Evolutionary conservation across 1,284 basidiomycete species (phyloP), one percentile per base, ranked within the genome.

Genomic region (Moesziomyces globuligerus): DNA sequence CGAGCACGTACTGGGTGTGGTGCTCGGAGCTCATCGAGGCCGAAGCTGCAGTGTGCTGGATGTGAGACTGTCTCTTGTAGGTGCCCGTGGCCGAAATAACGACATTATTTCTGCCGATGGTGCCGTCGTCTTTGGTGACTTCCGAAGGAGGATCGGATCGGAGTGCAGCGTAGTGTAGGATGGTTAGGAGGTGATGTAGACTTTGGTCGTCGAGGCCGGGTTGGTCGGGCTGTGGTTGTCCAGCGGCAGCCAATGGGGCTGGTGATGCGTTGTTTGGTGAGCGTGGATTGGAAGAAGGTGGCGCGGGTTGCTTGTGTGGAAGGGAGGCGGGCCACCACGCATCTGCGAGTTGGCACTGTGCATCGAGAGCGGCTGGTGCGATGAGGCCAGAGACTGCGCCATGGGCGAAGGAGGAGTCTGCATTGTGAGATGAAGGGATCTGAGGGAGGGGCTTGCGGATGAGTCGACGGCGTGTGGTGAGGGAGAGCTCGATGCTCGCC

Each of bases 391-490:
- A 47, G 9, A 48, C 47, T n/a, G 52, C 15, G 21, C 21, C 25
- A n/a, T 49, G 20, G n/a, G 37, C 29, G 15, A 23, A 1, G 13
- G 23, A 23, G 4, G 45, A 5, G 18, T 42, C 6, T 32, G 51
- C 37, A 18, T 41, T 10, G 4, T 50, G 44, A 2, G 48, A 43
- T 2, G 55, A 49, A n/a, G 75, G 75, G 11, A 75, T 34, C 29
- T 66, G 56, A 2, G 75, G 75, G n/a, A 77, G 52, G 3, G 75
- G 74, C 47, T 77, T 77, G 48, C 75, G 71, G 34, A 77, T 76
- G 52, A 77, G 72, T 20, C 75, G 62, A 15, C 73, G 59, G 6
- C 68, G 66, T 2, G 75, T 77, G n/a, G 73, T 68, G 10, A 75
- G 55, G 20, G 68, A 72, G 32, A 75, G 62, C 26, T 75, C 69